These are phyloP conservation scores for Tetragonia tetragonoides DNA, from an alignment of 148 eudicot species.

Conservation along the genomic window DNA sequence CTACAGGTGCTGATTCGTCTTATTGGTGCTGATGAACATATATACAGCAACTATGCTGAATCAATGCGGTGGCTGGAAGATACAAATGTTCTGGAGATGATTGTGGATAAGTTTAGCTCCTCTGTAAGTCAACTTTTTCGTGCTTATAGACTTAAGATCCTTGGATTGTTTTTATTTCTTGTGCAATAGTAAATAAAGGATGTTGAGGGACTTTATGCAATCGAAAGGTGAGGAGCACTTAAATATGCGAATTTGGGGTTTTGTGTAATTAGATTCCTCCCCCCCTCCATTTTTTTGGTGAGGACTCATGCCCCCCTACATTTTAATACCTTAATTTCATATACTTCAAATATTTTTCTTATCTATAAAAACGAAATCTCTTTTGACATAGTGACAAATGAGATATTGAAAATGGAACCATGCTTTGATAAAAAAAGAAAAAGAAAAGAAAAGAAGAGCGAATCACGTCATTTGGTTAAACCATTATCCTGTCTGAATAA, in stretches of 20 bases:
- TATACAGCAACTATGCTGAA: constrained; percentile 60
- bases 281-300: too few species aligned
- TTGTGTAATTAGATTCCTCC: too few species aligned
- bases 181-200: background rate
- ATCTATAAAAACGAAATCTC: background rate
- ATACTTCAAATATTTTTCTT: too few species aligned
- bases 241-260: background rate
- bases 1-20: constrained; percentile 87
- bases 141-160: background rate
- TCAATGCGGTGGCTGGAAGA: constrained; percentile 90
- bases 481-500: constrained; percentile 7
- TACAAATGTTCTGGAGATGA: constrained; percentile 85
- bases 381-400: background rate
- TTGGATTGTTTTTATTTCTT: background rate
- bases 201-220: too few species aligned
- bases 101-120: constrained; percentile 90
- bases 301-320: too few species aligned
- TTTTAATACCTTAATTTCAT: too few species aligned
- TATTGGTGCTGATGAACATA: constrained; percentile 92
- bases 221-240: background rate
- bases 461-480: background rate
- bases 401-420: background rate
- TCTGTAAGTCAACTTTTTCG: constrained; percentile 56
- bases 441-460: background rate
- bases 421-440: background rate